Evolutionary conservation across 1,139 yeast species (phyloP).

Genomic region (Pichia inconspicua): DNA sequence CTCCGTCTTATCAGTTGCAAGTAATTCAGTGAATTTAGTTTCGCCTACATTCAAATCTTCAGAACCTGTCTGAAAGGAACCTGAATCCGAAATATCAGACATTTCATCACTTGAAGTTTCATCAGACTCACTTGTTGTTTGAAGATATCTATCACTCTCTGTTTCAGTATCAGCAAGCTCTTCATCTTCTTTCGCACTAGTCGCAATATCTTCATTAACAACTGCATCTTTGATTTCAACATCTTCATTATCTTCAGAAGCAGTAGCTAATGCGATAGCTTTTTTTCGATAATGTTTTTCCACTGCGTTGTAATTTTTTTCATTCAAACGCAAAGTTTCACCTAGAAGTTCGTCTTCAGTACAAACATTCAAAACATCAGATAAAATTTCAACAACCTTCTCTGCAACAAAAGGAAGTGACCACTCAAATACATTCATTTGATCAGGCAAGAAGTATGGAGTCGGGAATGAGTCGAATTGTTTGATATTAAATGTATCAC

Average conservation of each 20-base stretch:
- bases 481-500: conserved; percentile 87
- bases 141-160: neutral
- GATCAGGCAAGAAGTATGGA: conserved; percentile 95
- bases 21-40: neutral
- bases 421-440: conserved; percentile 98
- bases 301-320: conserved; percentile 1
- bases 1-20: neutral
- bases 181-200: neutral
- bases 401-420: conserved; percentile 96
- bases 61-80: neutral
- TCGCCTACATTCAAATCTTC: neutral
- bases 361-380: conserved; percentile 84
- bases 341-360: conserved; percentile 76
- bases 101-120: neutral
- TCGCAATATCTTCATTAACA: neutral
- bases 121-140: neutral
- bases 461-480: conserved; percentile 80
- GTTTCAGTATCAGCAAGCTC: neutral
- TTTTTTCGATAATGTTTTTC: neutral
- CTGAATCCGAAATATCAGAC: neutral
- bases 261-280: neutral
- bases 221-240: neutral
- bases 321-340: conserved; percentile 1
- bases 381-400: conserved; percentile 89
- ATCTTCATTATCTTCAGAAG: neutral